Evolutionary conservation across 345 rosid genomes (phyloP), one percentile per base, ranked within the genome.

Genomic region (Aquilaria malaccensis): DNA sequence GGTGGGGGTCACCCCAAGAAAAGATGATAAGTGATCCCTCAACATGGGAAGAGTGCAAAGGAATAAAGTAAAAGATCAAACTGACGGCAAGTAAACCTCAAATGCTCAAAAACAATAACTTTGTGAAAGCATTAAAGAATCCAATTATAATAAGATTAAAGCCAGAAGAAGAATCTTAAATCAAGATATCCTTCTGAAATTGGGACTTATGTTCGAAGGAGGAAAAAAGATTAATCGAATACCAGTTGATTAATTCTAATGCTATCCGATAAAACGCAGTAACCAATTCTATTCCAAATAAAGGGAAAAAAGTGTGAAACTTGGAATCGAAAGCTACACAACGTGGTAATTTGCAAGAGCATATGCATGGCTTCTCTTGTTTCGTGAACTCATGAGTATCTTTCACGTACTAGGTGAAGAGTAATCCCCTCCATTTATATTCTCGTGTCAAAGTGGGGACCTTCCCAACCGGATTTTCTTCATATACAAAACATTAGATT

Each of bases 331-430:
- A 84, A 81, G 81, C 77, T 72, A 77, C 70, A 62, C 59, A 70
- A 61, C 61, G 69, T 32, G 67, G 66, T 53, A 75, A 66, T 53
- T 72, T 67, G 71, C 4, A 58, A 64, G 70, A 67, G 69, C 61
- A 75, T 80, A 83, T 83, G 74, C 88, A 75, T 81, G 82, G 83
- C 81, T 80, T 85, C 65, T 62, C 57, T 70, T 75, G 61, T 73
- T 69, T 69, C 67, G 46, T 14, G 72, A 41, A 65, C 22, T 22
- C 22, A 22, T 0, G 22, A 22, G 22, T 22, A 22, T 22, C 22
- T 22, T 22, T 22, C 22, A 22, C 22, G 1, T 22, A 22, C 22
- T 22, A 22, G 22, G 22, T 22, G 22, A 22, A 22, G 22, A 22
- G 22, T 22, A 22, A 22, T 22, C 22, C 22, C 22, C 22, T 22